Evolutionary conservation across 805 yeast species (phyloP), one percentile per base, ranked within the genome.

Genomic region (Hagleromyces aurorensis): DNA sequence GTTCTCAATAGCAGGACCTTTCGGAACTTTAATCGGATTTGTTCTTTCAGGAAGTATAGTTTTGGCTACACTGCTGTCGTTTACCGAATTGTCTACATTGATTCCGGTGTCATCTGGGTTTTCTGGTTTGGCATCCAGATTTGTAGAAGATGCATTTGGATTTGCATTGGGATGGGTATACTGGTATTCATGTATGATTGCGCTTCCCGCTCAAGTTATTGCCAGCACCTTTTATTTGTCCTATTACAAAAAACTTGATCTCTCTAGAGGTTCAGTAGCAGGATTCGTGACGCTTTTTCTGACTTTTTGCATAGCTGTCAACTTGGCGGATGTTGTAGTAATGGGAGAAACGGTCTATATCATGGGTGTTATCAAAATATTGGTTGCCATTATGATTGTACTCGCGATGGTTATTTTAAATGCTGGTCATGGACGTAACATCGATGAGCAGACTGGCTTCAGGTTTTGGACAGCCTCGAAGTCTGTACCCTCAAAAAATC

Each of bases 281-380:
- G 85, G 79, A 10, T 83, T 85, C 61, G 67, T 81, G 2, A 56
- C 83, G 0, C 62, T 83, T 10, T 68, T 77, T 36, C 61, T 80
- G 21, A 34, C 65, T 0, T 41, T 64, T 12, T 59, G 71, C 1
- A 41, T 73, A 1, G 31, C 57, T 2, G 61, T 75, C 28, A 82
- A 81, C 46, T 54, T 83, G 30, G 59, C 78, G 31, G 84, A 78
- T 50, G 85, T 81, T 4, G 62, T 81, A 27, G 65, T 77, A 2
- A 77, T 78, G 51, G 93, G 91, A 0, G 89, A 82, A 41, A 59
- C 81, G 17, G 85, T 81, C 41, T 80, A 76, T 44, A 56, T 69
- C 27, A 66, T 77, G 7, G 74, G 83, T 6, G 46, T 76, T 10
- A 42, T 73, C 31, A 80, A 80, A 42, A 60, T 82, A 11, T 22